A percentile compares a stretch with the other conserved stretches of the same genome.
Evolutionary conservation across 371 early-diverging fungal species (phyloP).

Genomic region (Apophysomyces trapeziformis): DNA sequence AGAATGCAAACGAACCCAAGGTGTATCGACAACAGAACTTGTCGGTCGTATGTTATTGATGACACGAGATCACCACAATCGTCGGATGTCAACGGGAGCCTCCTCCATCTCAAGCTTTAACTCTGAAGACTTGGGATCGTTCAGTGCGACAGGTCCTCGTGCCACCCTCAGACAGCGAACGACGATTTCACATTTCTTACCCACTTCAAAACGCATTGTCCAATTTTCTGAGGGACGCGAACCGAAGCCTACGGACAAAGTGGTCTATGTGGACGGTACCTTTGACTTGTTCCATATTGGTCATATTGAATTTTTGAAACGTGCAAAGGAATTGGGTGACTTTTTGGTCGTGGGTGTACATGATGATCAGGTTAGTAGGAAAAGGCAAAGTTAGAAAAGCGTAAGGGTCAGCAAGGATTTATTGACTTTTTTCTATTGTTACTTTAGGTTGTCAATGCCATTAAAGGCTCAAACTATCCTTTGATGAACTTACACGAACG

Average conservation of each 20-base stretch:
- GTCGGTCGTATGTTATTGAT: conserved; percentile 96
- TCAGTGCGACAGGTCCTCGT: conserved; percentile 45
- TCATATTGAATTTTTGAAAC: conserved; percentile 91
- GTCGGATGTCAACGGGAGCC: conserved; percentile 45
- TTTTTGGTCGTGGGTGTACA: conserved; percentile 96
- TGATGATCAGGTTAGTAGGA: conserved; percentile 73
- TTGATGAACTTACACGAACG: conserved; percentile 96
- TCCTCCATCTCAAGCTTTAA: conserved; percentile 66
- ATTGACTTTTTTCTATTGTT: neutral
- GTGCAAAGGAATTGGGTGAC: conserved; percentile 85
- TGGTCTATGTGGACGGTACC: conserved; percentile 97
- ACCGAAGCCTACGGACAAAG: conserved; percentile 64
- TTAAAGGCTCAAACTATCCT: conserved; percentile 88
- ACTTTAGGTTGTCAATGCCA: conserved; percentile 75
- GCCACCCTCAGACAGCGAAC: neutral
- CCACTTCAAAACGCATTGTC: conserved; percentile 84
- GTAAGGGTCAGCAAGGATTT: neutral
- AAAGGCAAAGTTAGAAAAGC: neutral
- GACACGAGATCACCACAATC: conserved; percentile 84
- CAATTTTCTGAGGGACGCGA: conserved; percentile 87
- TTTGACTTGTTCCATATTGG: conserved; percentile 98
- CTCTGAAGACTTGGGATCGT: conserved; percentile 65
- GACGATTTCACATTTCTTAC: conserved; percentile 83
- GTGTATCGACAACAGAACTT: conserved; percentile 94
- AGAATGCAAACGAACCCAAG: conserved; percentile 94